Evolutionary conservation across 2,329 filamentous ascomycete genomes (phyloP), one percentile per base, ranked within the genome.

Genomic region (Neofusicoccum ribis): DNA sequence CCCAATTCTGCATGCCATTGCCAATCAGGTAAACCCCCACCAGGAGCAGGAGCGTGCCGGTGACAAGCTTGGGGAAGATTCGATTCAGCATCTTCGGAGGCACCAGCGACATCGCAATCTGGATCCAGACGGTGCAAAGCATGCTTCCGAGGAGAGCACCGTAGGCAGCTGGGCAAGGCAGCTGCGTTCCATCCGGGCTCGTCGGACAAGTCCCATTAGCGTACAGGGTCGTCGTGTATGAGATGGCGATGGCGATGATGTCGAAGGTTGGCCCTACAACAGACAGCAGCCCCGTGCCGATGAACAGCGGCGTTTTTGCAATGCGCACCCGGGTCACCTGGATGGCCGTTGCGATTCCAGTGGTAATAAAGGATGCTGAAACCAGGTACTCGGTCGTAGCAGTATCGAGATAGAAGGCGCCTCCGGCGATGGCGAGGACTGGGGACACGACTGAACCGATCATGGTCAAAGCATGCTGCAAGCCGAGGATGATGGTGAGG

Each of bases 51-150:
- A 73, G 63, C 17, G 67, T 67, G 3, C 72, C 71, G 11, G 72
- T 74, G 23, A 74, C 69, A 11, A 72, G 67, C 61, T 73, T 72
- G 1, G 72, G 71, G 37, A 74, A 73, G 12, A 73, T 20, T 9
- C 62, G 68, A 50, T 72, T 72, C 3, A 74, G 61, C 1, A 69
- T 63, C 46, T 67, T 70, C 1, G 72, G 71, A 8, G 72, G 72
- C 1, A 74, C 70, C 23, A 74, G 71, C 17, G 70, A 68, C 69
- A 73, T 69, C 12, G 12, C 54, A 11, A 58, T 58, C 23, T 63
- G 69, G 5, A 73, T 67, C 70, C 78, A 81, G 4, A 80, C 79
- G 5, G 79, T 81, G 66, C 80, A 82, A 11, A 82, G 71, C 68
- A 81, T 79, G 9, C 70, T 72, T 7, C 72, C 71, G 8, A 73